Conservation (phyloP, 129 eudicot species). For the Cynara cardunculus region DNA sequence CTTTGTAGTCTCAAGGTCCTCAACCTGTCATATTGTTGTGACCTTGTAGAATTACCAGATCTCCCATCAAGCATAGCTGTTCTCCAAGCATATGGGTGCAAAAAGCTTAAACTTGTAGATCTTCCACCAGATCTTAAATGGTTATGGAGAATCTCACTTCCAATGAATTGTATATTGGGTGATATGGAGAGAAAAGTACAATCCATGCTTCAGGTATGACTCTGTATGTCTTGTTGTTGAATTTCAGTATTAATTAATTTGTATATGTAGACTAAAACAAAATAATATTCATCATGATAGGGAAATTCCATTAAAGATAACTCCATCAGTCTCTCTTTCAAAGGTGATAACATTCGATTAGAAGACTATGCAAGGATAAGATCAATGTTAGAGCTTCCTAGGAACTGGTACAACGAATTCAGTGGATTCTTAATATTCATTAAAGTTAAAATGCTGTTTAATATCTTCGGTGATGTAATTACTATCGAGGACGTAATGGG, state of each 20-base stretch:
- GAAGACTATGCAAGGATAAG: background rate
- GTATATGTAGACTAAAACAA: background rate
- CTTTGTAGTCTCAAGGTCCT: no score
- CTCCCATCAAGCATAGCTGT: background rate
- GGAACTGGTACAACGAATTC: no score
- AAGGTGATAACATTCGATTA: background rate
- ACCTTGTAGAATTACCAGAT: no score
- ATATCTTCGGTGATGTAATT: no score
- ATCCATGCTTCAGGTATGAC: background rate
- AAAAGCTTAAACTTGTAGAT: background rate
- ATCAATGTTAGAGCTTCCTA: background rate
- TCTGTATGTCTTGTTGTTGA: background rate
- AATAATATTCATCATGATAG: background rate
- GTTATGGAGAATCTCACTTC: background rate
- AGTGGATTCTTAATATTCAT: no score
- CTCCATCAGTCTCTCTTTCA: background rate
- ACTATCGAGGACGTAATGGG: no score
- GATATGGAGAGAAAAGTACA: background rate
- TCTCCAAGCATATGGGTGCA: background rate
- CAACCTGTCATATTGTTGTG: no score
- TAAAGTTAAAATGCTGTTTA: no score
- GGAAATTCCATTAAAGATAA: background rate
- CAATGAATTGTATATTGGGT: background rate
- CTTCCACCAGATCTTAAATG: background rate
- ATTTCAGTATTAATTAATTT: background rate